Base-by-base conservation (phyloP, 1,284 basidiomycete genomes). In the Macrocybe sp. region DNA sequence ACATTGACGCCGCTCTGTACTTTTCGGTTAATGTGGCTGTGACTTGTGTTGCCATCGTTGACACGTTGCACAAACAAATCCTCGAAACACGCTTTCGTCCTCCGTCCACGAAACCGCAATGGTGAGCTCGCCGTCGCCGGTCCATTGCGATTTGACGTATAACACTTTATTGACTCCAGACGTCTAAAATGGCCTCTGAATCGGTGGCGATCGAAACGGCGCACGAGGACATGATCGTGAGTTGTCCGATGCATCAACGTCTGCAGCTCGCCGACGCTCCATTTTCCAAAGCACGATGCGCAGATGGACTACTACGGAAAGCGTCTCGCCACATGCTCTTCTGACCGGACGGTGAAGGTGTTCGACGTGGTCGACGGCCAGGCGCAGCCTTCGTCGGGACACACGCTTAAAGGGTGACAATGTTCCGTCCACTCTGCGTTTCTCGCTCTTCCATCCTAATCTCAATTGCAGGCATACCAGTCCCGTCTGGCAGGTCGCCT, bases 231-330 rank as follows among this genome's bases (percentile, higher is more conserved):
- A 94, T 94, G 89, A 96, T 96, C 54, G 92, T 95, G 68, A 53
- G 89, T 70, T 37, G 45, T 49, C 3, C 7, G 7, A 14, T 34
- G 29, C 30, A 32, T 8, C 7, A 29, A 41, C 43, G 7, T 12
- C 9, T 37, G 29, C 7, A 37, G 33, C 31, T 35, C 38, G 7
- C 45, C 37, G 53, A 47, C 10, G 29, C 34, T 6, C 35, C 16
- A 2, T 39, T 9, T 35, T 48, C 7, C 45, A 96, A 32, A 42
- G 92, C 96, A 99, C 67, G 96, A 99, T 66, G 95, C 96, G 22
- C 96, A 98, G 65, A 76, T 99, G 41, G 96, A 99, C 69, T 98
- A 96, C 74, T 97, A 97, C 62, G 95, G 94, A 45, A 96, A 95
- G 69, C 81, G 94, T 41, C 82, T 99, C 2, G 96, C 96, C 3